Evolutionary conservation across 1,284 basidiomycete genomes (phyloP), one percentile per base, ranked within the genome.

Genomic region (Cryptococcus sp.): DNA sequence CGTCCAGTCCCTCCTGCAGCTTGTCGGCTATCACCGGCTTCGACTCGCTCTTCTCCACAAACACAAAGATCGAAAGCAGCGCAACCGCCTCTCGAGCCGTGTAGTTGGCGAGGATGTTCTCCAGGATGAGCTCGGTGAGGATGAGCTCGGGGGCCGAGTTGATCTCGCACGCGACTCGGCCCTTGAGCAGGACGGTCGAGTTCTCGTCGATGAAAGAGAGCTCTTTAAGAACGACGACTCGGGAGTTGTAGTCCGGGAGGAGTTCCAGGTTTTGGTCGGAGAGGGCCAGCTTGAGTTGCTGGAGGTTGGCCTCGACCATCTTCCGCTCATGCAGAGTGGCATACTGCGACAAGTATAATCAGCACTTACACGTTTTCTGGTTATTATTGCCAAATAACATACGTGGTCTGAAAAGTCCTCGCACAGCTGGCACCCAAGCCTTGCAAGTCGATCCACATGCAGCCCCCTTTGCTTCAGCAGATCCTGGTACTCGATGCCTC

Each of bases 131-230:
- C 71, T 99, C 96, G 0, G 96, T 98, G 44, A 98, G 81, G 39
- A 98, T 85, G 24, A 99, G 86, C 70, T 96, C 93, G 66, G 93
- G 93, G 3, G 89, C 91, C 5, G 94, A 97, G 75, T 98, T 98
- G 76, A 99, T 97, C 91, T 98, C 96, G 80, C 96, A 98, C 20
- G 96, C 96, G 11, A 98, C 96, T 46, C 96, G 85, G 12, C 96
- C 96, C 73, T 99, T 99, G 58, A 98, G 82, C 23, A 93, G 82
- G 1, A 99, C 94, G 0, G 93, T 98, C 35, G 89, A 87, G 65
- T 95, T 90, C 47, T 92, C 88, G 72, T 96, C 88, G 66, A 97
- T 90, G 73, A 96, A 95, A 61, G 89, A 86, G 23, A 99, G 82
- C 52, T 90, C 88, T 70, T 95, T 88, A 46, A 99, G 82, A 1